Base-by-base conservation (phyloP, 1,284 basidiomycete genomes). In the Mycosarcoma maydis region DNA sequence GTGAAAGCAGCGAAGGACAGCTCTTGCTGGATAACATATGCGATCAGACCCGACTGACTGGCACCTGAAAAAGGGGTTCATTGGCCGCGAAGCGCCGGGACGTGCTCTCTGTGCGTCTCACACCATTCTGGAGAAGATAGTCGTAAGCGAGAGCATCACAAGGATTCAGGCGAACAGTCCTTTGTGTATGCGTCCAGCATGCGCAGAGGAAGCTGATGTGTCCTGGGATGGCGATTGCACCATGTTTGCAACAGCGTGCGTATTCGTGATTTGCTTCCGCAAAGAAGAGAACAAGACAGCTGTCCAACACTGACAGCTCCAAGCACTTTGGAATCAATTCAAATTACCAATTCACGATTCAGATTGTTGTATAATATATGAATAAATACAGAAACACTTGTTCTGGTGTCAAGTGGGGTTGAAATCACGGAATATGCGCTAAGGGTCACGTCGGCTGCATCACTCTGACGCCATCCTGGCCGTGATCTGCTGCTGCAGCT, bases 341-440 rank as follows among this genome's bases (percentile, higher is more conserved):
- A n/a, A n/a, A n/a, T n/a, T n/a, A n/a, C n/a, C n/a, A n/a, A n/a
- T n/a, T n/a, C n/a, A n/a, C n/a, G n/a, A n/a, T n/a, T n/a, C n/a
- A n/a, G n/a, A n/a, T n/a, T n/a, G n/a, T n/a, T n/a, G n/a, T n/a
- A 11, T 22, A 19, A 13, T 37, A 9, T 37, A 2, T n/a, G 14
- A 34, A 2, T 27, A 29, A 29, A 20, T 33, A 24, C 34, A 27
- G 24, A 40, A 39, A 38, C 16, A 29, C 32, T 7, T 29, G n/a
- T 24, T 32, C 44, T 61, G 39, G 52, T 48, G 60, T 49, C 38
- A 55, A 23, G 29, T n/a, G 16, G 60, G 17, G 1, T 10, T 26
- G 20, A 50, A 58, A 65, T 44, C 61, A 65, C 61, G 61, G 51
- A 40, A 65, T 65, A 41, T 50, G 33, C 50, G 46, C 55, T 58